Conservation (phyloP, 2,329 filamentous ascomycete species). For the Diaporthe destruens region DNA sequence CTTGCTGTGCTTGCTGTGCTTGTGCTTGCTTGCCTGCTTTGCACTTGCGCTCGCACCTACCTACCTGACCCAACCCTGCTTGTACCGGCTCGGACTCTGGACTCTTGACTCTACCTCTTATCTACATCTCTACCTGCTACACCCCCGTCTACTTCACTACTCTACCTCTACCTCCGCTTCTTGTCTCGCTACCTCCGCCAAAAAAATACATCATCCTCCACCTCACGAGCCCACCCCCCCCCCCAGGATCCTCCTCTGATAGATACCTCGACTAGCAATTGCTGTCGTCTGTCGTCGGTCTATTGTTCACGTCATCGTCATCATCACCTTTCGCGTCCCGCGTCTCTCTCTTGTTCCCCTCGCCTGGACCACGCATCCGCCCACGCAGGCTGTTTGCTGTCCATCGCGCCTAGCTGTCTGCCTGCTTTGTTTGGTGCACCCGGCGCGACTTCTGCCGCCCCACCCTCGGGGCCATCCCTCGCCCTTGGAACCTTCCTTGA, state of each 20-base stretch:
- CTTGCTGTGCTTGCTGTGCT: not conserved
- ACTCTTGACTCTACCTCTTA: constrained; percentile 16
- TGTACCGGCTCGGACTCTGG: constrained; percentile 27
- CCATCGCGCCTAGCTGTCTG: constrained; percentile 19
- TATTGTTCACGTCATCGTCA: constrained; percentile 37
- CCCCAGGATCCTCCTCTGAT: constrained; percentile 8
- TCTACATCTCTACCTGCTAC: constrained; percentile 31
- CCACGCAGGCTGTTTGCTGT: constrained; percentile 10
- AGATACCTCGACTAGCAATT: constrained; percentile 35
- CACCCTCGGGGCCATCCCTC: constrained; percentile 23
- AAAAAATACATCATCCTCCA: constrained; percentile 14
- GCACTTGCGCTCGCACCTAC: no score
- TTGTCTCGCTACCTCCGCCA: constrained; percentile 36
- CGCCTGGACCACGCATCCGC: constrained; percentile 7
- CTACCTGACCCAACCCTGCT: constrained; percentile 8
- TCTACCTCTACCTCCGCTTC: constrained; percentile 34
- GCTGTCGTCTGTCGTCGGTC: constrained; percentile 29
- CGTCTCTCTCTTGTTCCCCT: constrained; percentile 29
- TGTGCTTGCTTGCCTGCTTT: no score
- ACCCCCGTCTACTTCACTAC: constrained; percentile 32
- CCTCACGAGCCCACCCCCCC: not conserved
- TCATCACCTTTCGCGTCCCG: constrained; percentile 6
- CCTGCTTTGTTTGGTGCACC: constrained; percentile 31
- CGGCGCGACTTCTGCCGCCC: constrained; percentile 33
- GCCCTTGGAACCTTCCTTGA: not conserved